Percentiles rank a stretch among this genome's conserved stretches.
Conservation (phyloP, 176 grass and related monocot genomes). For the Zizania latifolia region DNA sequence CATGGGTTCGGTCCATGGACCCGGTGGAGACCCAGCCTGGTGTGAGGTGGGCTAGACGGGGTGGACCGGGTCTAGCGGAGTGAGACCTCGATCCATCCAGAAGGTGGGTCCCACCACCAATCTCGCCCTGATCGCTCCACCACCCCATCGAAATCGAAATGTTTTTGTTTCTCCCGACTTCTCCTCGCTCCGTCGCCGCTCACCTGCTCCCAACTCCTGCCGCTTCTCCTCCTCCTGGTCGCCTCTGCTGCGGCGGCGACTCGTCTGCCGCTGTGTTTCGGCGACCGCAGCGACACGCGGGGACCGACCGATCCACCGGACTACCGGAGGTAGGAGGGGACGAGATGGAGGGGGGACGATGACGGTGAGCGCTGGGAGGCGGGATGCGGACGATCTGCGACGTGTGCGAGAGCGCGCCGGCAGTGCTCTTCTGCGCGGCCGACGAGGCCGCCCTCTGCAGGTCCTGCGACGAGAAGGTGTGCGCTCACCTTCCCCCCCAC, state of each 20-base stretch:
- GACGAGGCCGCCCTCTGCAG: slow-evolving; percentile 94
- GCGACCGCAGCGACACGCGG: not conserved
- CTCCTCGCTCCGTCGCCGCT: not conserved
- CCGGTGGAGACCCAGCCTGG: rapidly evolving
- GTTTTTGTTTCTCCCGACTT: not conserved
- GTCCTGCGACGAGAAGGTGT: slow-evolving; percentile 89
- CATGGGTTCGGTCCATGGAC: slow-evolving; percentile 5
- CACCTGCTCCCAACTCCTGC: too few species aligned
- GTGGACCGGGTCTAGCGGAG: not conserved
- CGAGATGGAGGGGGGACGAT: slow-evolving; percentile 14
- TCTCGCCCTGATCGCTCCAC: not conserved
- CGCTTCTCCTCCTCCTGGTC: not conserved
- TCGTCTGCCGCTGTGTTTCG: not conserved
- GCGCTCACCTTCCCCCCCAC: not conserved
- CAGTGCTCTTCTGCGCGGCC: slow-evolving; percentile 92
- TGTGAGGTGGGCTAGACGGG: too few species aligned
- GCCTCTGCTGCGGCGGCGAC: not conserved
- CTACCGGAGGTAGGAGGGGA: not conserved
- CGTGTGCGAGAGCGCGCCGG: slow-evolving; percentile 85
- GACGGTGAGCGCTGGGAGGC: slow-evolving; percentile 14
- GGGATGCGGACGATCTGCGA: slow-evolving; percentile 98
- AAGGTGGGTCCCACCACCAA: slow-evolving; percentile 12
- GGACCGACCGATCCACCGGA: not conserved
- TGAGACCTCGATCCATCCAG: not conserved
- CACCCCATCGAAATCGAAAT: slow-evolving; percentile 41